A percentile compares a stretch with the other conserved stretches of the same genome.
Evolutionary conservation across 2,329 filamentous ascomycete species (phyloP).

Genomic region (Coleophoma eucalyptorum): DNA sequence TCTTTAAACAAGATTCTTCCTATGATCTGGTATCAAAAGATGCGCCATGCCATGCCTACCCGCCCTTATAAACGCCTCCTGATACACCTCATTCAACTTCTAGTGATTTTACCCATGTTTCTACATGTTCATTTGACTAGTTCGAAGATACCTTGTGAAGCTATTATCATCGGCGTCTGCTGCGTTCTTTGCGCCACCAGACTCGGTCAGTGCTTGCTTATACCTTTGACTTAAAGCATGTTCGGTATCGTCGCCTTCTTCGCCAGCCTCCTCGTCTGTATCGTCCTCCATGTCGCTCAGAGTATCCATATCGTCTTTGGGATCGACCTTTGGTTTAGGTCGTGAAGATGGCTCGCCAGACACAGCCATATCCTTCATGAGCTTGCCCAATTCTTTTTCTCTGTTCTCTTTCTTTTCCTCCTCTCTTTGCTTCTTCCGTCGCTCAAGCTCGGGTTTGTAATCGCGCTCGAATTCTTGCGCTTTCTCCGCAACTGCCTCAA

Average conservation of each 20-base stretch:
- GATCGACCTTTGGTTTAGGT: slow-evolving; percentile 14
- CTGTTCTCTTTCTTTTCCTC: slow-evolving; percentile 67
- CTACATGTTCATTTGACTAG: slow-evolving; percentile 28
- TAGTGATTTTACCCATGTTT: not conserved
- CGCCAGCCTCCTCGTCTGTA: slow-evolving; percentile 55
- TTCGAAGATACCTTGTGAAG: slow-evolving; percentile 27
- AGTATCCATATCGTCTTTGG: slow-evolving; percentile 30
- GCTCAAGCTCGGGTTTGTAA: slow-evolving; percentile 89
- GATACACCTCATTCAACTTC: slow-evolving; percentile 1
- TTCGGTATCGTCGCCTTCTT: slow-evolving; percentile 55
- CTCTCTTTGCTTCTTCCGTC: slow-evolving; percentile 70
- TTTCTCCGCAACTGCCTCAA: slow-evolving; percentile 83
- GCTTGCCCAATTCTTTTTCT: slow-evolving; percentile 80
- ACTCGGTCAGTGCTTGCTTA: slow-evolving; percentile 64
- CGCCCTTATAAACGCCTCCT: slow-evolving; percentile 8
- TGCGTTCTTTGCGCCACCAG: slow-evolving; percentile 27
- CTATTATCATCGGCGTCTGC: slow-evolving; percentile 25
- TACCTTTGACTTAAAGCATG: slow-evolving; percentile 74
- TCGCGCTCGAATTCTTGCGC: slow-evolving; percentile 83
- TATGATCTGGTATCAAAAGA: slow-evolving; percentile 21
- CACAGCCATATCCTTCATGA: slow-evolving; percentile 90
- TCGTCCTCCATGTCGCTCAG: slow-evolving; percentile 38
- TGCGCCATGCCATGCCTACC: slow-evolving; percentile 26
- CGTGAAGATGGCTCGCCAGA: slow-evolving; percentile 34
- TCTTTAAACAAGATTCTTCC: not conserved